Percentiles rank a stretch among this genome's conserved stretches.
phyloP scores from a whole-genome alignment of 371 early-diverging fungal species.

The Thermomucor indicae-seudaticae region DNA sequence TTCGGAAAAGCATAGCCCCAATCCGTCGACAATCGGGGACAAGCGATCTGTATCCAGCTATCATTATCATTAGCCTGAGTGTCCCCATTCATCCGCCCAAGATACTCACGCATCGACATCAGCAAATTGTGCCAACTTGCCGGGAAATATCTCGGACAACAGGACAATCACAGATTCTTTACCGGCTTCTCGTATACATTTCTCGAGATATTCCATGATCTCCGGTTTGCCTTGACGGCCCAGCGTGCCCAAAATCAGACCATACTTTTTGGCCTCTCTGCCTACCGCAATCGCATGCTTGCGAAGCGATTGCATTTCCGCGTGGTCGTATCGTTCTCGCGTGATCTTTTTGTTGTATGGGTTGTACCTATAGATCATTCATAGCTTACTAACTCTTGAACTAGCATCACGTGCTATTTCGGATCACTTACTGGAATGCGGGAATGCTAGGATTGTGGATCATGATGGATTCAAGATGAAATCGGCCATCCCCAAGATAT shows the following conservation, averaged over 20 bases:
- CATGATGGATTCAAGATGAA: slow-evolving; percentile 99
- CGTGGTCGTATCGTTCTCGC: slow-evolving; percentile 92
- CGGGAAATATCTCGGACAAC: slow-evolving; percentile 93
- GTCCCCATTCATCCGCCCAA: neutral
- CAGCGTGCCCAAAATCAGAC: slow-evolving; percentile 94
- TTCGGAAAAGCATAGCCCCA: slow-evolving; percentile 98
- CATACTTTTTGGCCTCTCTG: slow-evolving; percentile 73
- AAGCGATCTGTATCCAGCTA: slow-evolving; percentile 96
- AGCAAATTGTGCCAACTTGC: slow-evolving; percentile 83
- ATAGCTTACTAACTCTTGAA: too few species aligned
- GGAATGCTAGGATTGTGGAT: slow-evolving; percentile 93
- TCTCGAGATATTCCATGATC: slow-evolving; percentile 82
- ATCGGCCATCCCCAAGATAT: slow-evolving; percentile 97
- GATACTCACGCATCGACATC: slow-evolving; percentile 79
- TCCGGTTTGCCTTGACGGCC: slow-evolving; percentile 98
- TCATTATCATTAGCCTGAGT: neutral
- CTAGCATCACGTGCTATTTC: neutral
- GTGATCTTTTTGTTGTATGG: slow-evolving; percentile 95
- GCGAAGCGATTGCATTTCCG: slow-evolving; percentile 86
- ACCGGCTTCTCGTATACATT: slow-evolving; percentile 57
- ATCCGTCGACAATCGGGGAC: slow-evolving; percentile 98
- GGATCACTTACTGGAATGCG: slow-evolving; percentile 72
- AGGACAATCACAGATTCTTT: slow-evolving; percentile 74
- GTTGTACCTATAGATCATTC: slow-evolving; percentile 95
- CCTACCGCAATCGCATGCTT: slow-evolving; percentile 77